These are phyloP conservation scores for Suillus occidentalis DNA, from an alignment of 768 basidiomycete species.

Conservation along the genomic window DNA sequence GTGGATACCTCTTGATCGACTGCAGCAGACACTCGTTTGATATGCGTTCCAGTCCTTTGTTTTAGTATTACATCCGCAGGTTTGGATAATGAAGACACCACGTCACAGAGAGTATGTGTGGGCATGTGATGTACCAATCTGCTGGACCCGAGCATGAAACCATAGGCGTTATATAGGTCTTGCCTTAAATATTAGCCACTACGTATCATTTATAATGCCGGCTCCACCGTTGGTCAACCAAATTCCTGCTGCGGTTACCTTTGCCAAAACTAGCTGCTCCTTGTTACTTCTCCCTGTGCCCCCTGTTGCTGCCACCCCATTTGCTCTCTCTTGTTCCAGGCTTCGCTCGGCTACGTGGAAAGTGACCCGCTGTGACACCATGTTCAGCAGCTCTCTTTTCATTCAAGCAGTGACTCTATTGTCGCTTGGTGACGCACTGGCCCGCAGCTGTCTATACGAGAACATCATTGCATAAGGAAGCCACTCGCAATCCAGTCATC, in stretches of 20 bases:
- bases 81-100: slow-evolving; percentile 14
- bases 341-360: neutral
- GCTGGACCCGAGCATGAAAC: neutral
- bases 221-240: neutral
- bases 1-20: slow-evolving; percentile 10
- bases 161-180: neutral
- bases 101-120: neutral
- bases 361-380: neutral
- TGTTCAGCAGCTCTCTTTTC: neutral
- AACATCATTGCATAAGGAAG: neutral
- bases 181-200: neutral
- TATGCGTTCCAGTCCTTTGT: slow-evolving; percentile 12
- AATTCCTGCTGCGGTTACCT: neutral
- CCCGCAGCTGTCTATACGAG: neutral
- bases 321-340: neutral
- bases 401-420: too few relatives aligned
- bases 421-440: neutral
- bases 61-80: slow-evolving; percentile 16
- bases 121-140: neutral
- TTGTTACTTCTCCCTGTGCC: neutral
- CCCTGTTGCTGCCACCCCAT: neutral
- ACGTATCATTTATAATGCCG: neutral
- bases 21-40: slow-evolving; percentile 21
- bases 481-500: too few relatives aligned
- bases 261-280: neutral